Conservation (phyloP, 163 green algal genomes). For the Chlamydomonas reinhardtii region DNA sequence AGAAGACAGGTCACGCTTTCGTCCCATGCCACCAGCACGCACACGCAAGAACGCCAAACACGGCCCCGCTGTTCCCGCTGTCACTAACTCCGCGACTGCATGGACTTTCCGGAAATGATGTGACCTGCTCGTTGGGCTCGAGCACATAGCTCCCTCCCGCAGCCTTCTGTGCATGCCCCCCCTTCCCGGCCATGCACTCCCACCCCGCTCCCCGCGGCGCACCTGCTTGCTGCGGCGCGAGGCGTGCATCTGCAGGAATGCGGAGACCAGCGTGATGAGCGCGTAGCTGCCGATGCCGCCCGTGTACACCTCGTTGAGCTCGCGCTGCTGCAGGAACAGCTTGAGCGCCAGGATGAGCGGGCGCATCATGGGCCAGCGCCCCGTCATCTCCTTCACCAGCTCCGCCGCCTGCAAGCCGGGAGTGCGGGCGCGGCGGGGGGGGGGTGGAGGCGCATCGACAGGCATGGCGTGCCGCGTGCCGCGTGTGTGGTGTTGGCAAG, state of each 20-base stretch:
- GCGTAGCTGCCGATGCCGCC: conserved; percentile 95
- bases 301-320: conserved; percentile 97
- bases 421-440: not conserved
- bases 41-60: too few relatives aligned
- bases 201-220: not conserved
- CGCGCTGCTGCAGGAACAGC: conserved; percentile 95
- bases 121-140: too few relatives aligned
- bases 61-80: too few relatives aligned
- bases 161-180: too few relatives aligned
- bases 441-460: not conserved
- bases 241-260: conserved; percentile 88
- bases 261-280: conserved; percentile 92
- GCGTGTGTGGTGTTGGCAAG: too few relatives aligned
- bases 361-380: conserved; percentile 70
- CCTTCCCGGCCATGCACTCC: not conserved
- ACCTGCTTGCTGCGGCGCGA: not conserved
- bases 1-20: too few relatives aligned
- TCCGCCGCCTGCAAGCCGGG: conserved; percentile 54
- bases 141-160: too few relatives aligned
- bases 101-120: too few relatives aligned
- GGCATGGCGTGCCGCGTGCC: too few relatives aligned
- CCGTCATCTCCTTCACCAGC: conserved; percentile 67
- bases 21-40: too few relatives aligned
- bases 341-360: conserved; percentile 78
- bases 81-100: too few relatives aligned